Conservation (phyloP, 1,139 yeast species). For the Starmera stellimalicola region DNA sequence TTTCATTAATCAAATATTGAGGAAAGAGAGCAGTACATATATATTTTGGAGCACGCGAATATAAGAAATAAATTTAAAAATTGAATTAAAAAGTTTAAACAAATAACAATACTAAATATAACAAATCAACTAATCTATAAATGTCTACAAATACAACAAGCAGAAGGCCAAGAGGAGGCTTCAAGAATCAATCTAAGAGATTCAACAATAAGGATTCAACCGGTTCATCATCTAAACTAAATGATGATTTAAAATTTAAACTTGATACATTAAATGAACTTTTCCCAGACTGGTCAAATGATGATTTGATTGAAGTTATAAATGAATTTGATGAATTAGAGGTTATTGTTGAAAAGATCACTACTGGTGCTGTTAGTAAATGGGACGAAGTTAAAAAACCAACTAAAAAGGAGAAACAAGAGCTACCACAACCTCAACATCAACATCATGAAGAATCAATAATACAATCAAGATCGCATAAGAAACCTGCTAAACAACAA, state of each 20-base stretch:
- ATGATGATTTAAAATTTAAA: slow-evolving; percentile 34
- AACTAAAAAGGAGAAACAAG: slow-evolving; percentile 32
- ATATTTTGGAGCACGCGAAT: too few species aligned
- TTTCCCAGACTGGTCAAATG: slow-evolving; percentile 92
- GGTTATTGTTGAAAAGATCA: slow-evolving; percentile 75
- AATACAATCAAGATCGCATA: slow-evolving; percentile 2
- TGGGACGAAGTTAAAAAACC: slow-evolving; percentile 60
- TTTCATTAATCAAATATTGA: too few species aligned
- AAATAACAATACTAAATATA: not conserved
- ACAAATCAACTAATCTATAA: not conserved
- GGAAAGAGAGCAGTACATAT: too few species aligned
- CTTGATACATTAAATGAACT: slow-evolving; percentile 65
- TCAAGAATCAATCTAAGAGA: slow-evolving; percentile 37
- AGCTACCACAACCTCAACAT: slow-evolving; percentile 11
- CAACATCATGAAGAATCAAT: slow-evolving; percentile 26
- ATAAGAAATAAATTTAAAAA: too few species aligned
- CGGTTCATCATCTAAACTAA: slow-evolving; percentile 16
- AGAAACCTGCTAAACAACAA: slow-evolving; percentile 12
- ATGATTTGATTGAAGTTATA: slow-evolving; percentile 70
- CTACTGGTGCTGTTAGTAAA: slow-evolving; percentile 60
- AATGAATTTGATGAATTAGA: slow-evolving; percentile 73
- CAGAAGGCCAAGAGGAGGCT: slow-evolving; percentile 25
- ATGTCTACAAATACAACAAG: slow-evolving; percentile 10
- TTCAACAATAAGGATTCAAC: slow-evolving; percentile 20
- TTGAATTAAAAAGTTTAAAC: too few species aligned